Base-by-base conservation (phyloP, 2,329 filamentous ascomycete genomes). In the Xylaria hypoxylon region DNA sequence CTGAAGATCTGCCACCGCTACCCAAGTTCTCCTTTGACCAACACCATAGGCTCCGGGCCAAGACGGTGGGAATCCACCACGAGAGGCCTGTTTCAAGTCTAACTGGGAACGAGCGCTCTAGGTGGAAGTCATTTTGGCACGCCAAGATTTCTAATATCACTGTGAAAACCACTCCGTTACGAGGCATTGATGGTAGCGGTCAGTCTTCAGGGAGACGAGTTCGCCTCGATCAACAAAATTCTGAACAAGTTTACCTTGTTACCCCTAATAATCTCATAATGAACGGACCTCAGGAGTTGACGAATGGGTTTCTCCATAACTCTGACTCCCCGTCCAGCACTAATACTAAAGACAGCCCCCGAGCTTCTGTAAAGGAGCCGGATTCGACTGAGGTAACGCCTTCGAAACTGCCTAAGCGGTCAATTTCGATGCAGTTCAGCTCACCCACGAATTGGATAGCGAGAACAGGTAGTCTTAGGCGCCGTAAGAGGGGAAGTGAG, bases 41-140 rank as follows among this genome's bases (percentile, higher is more conserved):
- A 24, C 63, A 69, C 77, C 81, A 66, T 76, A 80, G 75, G 35
- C 71, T 75, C 6, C 70, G 75, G 42, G 73, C 76, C 8, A 74
- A 74, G 53, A 77, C 76, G 8, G 38, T 76, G 53, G 73, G 66
- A 22, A 57, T 40, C 40, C 64, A 58, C 31, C 66, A 68, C 11
- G 65, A 63, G 42, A 70, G 70, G 19, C 67, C 68, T 4, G 47
- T 57, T 51, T 51, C 68, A 13, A 58, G 51, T 31, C 45, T 52
- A 28, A 31, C 33, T 11, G 57, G 61, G 15, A 62, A 63, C 13
- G 69, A 74, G 17, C 68, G 70, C 5, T 72, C 74, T 22, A 77
- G 71, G 51, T 88, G 86, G 86, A 80, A 80, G n/a, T 89, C 87
- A 0, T 88, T 86, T 71, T 88, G 88, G 72, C 86, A 89, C 72